Base-by-base conservation (phyloP, 1,284 basidiomycete species). In the Ceratorhiza oryzae-sativae region DNA sequence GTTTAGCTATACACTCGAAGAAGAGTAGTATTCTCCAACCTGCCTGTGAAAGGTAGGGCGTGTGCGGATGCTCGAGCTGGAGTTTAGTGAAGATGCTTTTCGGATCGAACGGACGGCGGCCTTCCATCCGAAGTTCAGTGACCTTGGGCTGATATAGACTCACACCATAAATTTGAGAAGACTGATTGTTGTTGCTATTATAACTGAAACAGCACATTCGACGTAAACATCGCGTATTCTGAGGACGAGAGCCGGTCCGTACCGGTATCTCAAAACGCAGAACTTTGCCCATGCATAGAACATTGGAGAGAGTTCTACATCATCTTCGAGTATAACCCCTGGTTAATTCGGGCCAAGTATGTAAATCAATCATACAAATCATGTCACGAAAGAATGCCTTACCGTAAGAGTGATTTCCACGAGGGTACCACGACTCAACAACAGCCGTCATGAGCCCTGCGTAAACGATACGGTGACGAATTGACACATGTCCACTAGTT, bases 241-340 rank as follows among this genome's bases (percentile, higher is more conserved):
- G 12, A 46, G 13, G 58, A 42, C 62, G 36, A 20, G 42, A 39
- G 8, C 18, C 12, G 27, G 25, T 4, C 77, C 81, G 75, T 78
- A 92, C 87, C 90, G 85, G 77, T 94, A 94, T 56, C 83, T 85
- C 15, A 94, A 81, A 68, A 94, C 78, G 6, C 86, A 77, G 84
- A 93, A 87, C 79, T 94, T 94, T 63, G 86, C 77, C 91, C 92
- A 94, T 2, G 90, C 91, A 77, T 92, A 94, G 79, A 92, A 93
- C 18, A 93, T 78, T 0, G 91, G 89, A 3, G 92, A 94, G 3
- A 94, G 79, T 77, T 94, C 93, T 5, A 93, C 84, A 77, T 94
- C 92, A 77, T 94, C 93, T 78, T 94, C 92, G 4, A 94, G 84
- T 20, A 94, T 80, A 5, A 94, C 63, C 5, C 63, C 63, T 67